Conservation (phyloP, 805 yeast species). For the Candida caryicola region DNA sequence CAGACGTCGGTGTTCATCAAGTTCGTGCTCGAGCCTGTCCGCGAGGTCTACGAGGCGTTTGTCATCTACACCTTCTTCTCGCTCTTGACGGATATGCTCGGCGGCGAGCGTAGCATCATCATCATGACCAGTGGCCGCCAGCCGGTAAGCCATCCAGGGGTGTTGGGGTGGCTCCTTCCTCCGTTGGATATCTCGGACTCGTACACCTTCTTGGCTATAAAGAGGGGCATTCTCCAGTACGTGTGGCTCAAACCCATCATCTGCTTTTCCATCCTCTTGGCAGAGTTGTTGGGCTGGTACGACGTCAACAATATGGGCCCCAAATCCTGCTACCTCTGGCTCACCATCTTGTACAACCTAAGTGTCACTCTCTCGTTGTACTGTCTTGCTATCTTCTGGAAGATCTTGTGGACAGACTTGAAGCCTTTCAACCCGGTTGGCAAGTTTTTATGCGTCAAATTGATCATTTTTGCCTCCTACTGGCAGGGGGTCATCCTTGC, state of each 20-base stretch:
- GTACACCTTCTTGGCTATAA: constrained; percentile 65
- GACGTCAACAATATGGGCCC: constrained; percentile 48
- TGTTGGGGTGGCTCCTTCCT: constrained; percentile 45
- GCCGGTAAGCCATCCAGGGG: constrained; percentile 68
- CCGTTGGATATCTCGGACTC: constrained; percentile 87
- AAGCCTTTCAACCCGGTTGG: constrained; percentile 84
- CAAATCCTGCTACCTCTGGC: constrained; percentile 56
- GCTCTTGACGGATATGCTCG: constrained; percentile 74
- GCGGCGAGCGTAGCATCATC: constrained; percentile 88
- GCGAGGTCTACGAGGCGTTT: constrained; percentile 94
- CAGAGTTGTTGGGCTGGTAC: constrained; percentile 49
- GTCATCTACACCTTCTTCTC: constrained; percentile 92
- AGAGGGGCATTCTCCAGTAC: constrained; percentile 86
- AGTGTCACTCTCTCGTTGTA: constrained; percentile 82
- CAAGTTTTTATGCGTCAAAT: constrained; percentile 87
- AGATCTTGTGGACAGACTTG: constrained; percentile 75
- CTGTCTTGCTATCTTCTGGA: constrained; percentile 89
- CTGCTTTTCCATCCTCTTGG: constrained; percentile 51
- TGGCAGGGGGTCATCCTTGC: constrained; percentile 85
- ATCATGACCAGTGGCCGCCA: constrained; percentile 65
- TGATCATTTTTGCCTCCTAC: constrained; percentile 94
- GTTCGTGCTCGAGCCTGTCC: constrained; percentile 61
- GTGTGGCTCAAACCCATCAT: constrained; percentile 91
- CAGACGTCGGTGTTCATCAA: constrained; percentile 40
- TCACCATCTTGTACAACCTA: constrained; percentile 68